Evolutionary conservation across 352 stramenopile species (phyloP), one percentile per base, ranked within the genome.

Genomic region (Pythium sp.): DNA sequence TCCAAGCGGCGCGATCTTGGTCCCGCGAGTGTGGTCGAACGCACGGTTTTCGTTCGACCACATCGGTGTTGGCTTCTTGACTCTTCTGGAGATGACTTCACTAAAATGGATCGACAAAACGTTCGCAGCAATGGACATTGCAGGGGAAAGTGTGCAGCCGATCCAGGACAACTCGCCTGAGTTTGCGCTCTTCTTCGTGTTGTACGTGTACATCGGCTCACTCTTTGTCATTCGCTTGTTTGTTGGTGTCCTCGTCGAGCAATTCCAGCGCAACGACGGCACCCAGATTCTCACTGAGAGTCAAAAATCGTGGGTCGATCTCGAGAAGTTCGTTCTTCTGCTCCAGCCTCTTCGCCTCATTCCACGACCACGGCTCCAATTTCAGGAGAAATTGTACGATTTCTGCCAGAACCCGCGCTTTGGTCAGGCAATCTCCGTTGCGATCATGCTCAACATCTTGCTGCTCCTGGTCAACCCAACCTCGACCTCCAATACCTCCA

Each of bases 231-330:
- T 93, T 28, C 82, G 86, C 15, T 65, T 93, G 15, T 92, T 93
- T 67, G 86, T 93, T 3, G 86, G 86, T 43, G 86, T 93, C 22
- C 78, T 93, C 12, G 86, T 92, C 9, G 86, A 93, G 70, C 83
- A 93, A 59, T 93, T 93, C 72, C 86, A 93, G 59, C 86, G 86
- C 46, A 93, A 93, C 69, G 91, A 92, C 56, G 86, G 86, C 64
- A 93, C 86, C 14, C 79, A 92, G 73, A 91, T 91, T 47, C 74
- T 93, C 11, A 93, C 86, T 0, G 83, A 92, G 66, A 86, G 69
- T 49, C 86, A 93, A 60, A 92, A 92, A 62, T 84, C 79, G 7
- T 93, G 86, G 83, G 86, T 93, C 36, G 86, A 93, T 53, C 71
- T 93, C 4, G 86, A 93, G 60, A 91, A 91, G 65, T 92, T 92